Evolutionary conservation across 805 yeast species (phyloP), one percentile per base, ranked within the genome.

Genomic region (Kodamaea kakaduensis): DNA sequence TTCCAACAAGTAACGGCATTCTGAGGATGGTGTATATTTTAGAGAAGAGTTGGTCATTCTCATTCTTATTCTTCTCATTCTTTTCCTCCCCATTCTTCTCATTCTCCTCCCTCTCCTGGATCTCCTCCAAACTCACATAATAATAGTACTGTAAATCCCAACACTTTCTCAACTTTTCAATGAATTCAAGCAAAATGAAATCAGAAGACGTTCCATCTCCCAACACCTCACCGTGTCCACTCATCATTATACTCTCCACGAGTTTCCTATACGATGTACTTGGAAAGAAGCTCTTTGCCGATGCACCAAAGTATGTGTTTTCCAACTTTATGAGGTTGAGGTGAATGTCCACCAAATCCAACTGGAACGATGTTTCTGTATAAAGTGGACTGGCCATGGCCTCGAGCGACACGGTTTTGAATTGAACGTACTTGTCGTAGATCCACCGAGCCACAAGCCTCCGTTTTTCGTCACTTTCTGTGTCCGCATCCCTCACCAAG

Each of bases 131-230:
- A 45, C 73, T 78, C 24, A 69, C 62, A 51, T 81, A 77, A 45
- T 85, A 81, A 51, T 80, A 84, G 52, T 67, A 86, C 47, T 88
- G 85, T 38, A 90, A 59, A 54, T 90, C 98, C 67, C 84, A 84
- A 55, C 73, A 75, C 46, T 69, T 68, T 19, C 51, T 49, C 50
- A 80, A 80, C 17, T 62, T 64, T 15, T 70, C 77, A 18, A 67
- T 48, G 49, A 84, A 84, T 51, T 82, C 86, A 32, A 67, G 54
- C 10, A 77, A 40, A 9, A 73, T 53, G 34, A 73, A 67, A 50
- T 69, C 71, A 36, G 71, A 69, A 21, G 68, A 60, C 0, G 76
- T 58, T 8, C 72, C 74, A 49, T 78, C 80, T 3, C 56, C 50
- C 17, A 68, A 56, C 5, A 64, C 47, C 3, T 61, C 61, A 5